Evolutionary conservation across 202 grass and related monocot species (phyloP).

Genomic region (Elaeis oleifera): DNA sequence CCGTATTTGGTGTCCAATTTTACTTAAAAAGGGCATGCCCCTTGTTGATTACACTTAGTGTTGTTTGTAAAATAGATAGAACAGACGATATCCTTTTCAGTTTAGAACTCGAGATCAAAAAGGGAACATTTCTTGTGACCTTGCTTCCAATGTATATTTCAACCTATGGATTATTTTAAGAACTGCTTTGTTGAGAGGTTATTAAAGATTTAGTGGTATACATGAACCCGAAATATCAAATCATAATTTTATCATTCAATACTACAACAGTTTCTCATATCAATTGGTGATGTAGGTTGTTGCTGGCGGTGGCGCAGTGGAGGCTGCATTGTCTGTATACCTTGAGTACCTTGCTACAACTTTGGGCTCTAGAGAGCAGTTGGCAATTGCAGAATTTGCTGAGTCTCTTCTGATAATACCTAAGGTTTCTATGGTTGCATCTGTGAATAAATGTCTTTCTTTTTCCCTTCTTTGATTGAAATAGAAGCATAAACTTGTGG

Average conservation of each 20-base stretch:
- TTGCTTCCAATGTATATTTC: not conserved
- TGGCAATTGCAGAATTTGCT: slow-evolving; percentile 93
- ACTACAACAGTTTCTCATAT: too few relatives aligned
- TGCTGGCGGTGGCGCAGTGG: slow-evolving; percentile 85
- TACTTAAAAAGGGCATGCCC: too few relatives aligned
- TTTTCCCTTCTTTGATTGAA: not conserved
- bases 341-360: slow-evolving; percentile 93
- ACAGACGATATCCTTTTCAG: too few relatives aligned
- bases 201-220: too few relatives aligned
- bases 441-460: not conserved
- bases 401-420: slow-evolving; percentile 90
- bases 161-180: too few relatives aligned
- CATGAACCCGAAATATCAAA: too few relatives aligned
- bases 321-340: slow-evolving; percentile 84
- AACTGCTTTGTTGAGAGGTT: too few relatives aligned
- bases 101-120: too few relatives aligned
- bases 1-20: too few relatives aligned
- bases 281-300: slow-evolving; percentile 46
- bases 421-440: slow-evolving; percentile 39
- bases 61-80: too few relatives aligned
- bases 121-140: not conserved
- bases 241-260: too few relatives aligned
- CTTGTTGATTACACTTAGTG: too few relatives aligned
- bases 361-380: slow-evolving; percentile 81
- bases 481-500: slow-evolving; percentile 11